A percentile compares a stretch with the other conserved stretches of the same genome.
Conservation (phyloP, 2,329 filamentous ascomycete genomes). For the Pyrenochaeta sp. region DNA sequence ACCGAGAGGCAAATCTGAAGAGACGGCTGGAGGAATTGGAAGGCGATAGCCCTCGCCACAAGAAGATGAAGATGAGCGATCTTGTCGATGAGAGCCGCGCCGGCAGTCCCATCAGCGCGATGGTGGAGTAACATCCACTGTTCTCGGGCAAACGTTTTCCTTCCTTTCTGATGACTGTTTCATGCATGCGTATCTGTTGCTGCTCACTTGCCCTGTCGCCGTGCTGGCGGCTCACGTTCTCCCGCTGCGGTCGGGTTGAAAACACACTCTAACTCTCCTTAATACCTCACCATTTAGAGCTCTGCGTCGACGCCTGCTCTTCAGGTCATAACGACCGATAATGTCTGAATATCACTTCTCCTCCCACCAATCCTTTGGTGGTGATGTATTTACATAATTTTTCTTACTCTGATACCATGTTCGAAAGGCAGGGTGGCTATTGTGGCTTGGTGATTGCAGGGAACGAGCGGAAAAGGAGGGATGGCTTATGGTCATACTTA, state of each 20-base stretch:
- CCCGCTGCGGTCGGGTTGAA: conserved; percentile 17
- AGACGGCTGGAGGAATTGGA: conserved; percentile 74
- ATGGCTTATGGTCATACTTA: conserved; percentile 13
- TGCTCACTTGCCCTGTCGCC: conserved; percentile 8
- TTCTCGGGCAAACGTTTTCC: conserved; percentile 6
- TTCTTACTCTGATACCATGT: conserved; percentile 33
- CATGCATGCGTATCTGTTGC: conserved; percentile 12
- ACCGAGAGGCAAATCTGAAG: conserved; percentile 82
- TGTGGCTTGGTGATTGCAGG: neutral
- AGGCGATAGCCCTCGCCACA: conserved; percentile 58
- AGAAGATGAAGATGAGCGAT: conserved; percentile 65
- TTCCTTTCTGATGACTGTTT: conserved; percentile 26
- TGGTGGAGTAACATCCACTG: conserved; percentile 33
- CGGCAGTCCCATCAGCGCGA: conserved; percentile 41
- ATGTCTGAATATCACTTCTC: conserved; percentile 45
- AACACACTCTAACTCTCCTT: conserved; percentile 10
- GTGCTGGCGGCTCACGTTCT: conserved; percentile 9
- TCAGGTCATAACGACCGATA: conserved; percentile 40
- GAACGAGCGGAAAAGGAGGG: conserved; percentile 3
- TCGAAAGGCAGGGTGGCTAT: conserved; percentile 13
- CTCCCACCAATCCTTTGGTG: conserved; percentile 2
- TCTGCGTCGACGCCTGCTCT: conserved; percentile 34
- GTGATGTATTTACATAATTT: conserved; percentile 33
- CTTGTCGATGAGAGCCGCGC: conserved; percentile 56
- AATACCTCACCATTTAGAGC: conserved; percentile 15